Evolutionary conservation across 306 rosid species (phyloP), one percentile per base, ranked within the genome.

Genomic region (Pterocarpus santalinus): DNA sequence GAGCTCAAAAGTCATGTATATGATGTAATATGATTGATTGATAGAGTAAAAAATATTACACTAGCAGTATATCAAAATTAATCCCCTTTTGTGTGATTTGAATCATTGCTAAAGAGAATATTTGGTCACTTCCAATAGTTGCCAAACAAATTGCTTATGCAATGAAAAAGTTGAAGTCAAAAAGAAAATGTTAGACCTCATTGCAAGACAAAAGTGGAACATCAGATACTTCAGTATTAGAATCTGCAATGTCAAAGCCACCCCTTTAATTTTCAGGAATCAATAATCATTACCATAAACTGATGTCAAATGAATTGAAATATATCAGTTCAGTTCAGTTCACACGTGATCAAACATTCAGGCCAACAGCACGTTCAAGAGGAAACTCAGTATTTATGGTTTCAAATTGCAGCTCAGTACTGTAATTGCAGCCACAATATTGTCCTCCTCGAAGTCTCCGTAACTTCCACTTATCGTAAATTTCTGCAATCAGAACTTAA

Each of bases 201-300:
- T 81, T 86, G 84, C 78, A 75, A 72, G 87, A 85, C 74, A 94
- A 85, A 36, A 88, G 68, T 5, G 95, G 95, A 80, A 85, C 86
- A 86, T 81, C 82, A 14, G 81, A 87, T 2, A 78, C 69, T 72
- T 73, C 79, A 77, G 69, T 67, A 13, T 66, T 55, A 16, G 85
- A 85, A 85, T 80, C 97, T 94, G 89, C 83, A 57, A 85, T 4
- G 49, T 44, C 16, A 55, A 75, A 49, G 32, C 51, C 44, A 47
- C 2, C 34, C 9, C 41, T 11, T 41, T 49, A 15, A 44, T 77
- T 34, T 72, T 53, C 16, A 1, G 47, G 4, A 49, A 65, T 41
- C 30, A 39, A 81, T 66, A 39, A 39, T 22, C 66, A 61, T 17
- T 17, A 75, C 8, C 73, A 60, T 46, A 64, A 34, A 49, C 44